Base-by-base conservation (phyloP, 2,329 filamentous ascomycete genomes). In the Fusarium pseudograminearum region DNA sequence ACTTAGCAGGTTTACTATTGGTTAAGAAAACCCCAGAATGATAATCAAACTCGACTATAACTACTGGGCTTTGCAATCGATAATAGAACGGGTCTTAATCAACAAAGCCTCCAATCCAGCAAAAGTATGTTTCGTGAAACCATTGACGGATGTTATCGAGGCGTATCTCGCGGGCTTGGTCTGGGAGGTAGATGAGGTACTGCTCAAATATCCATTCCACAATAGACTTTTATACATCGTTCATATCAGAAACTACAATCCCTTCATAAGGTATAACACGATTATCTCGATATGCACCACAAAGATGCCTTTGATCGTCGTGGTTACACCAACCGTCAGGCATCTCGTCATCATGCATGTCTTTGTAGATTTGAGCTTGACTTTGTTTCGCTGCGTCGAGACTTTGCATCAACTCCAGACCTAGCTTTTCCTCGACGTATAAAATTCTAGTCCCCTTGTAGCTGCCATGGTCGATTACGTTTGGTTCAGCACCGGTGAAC, bases 401-500 rank as follows among this genome's bases (percentile, higher is more conserved):
- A 24, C 82, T 85, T 76, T 91, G 90, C 91, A 93, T 93, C 4
- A 94, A 83, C 68, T 83, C 73, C 33, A 93, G 78, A 9, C 26
- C 91, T 0, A 92, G 77, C 9, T 79, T 78, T 53, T 91, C 91
- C 76, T 94, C 90, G 14, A 80, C 80, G 46, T 90, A 83, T 47
- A 93, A 80, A 66, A 94, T 92, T 8, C 86, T 82, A 1, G 89
- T 92, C 15, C 91, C 91, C 5, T 80, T 79, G 77, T 88, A 84
- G 0, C 85, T 85, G 0, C 91, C 91, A 1, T 78, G 77, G 71
- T 93, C 91, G 71, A 94, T 91, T 45, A 89, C 73, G 73, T 94
- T 93, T 3, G 92, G 92, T 79, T 94, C 92, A 2, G 92, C 92
- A 58, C 92, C 92, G 0, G 91, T 93, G 78, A 95, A 95, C 80